Base-by-base conservation (phyloP, 495 filamentous ascomycete genomes). In the Penicillium tannophilum region DNA sequence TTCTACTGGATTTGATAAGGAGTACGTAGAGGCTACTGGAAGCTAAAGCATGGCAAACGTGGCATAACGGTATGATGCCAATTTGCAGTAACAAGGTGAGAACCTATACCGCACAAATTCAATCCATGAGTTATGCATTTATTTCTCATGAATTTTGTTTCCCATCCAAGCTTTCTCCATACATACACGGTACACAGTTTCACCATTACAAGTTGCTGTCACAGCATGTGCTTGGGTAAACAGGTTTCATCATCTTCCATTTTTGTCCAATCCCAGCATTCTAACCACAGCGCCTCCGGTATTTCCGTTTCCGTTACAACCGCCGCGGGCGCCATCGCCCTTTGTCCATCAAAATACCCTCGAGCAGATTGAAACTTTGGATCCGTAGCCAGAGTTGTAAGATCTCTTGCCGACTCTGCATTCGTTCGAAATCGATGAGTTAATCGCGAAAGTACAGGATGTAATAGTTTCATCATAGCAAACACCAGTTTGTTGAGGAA, bases 401-500 rank as follows among this genome's bases (percentile, higher is more conserved):
- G 39, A 6, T 41, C 39, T 41, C 39, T n/a, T 14, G 14, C 39
- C 4, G 39, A 41, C 7, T 41, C 39, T n/a, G 14, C 5, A 17
- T 4, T 41, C 14, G 39, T 17, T n/a, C 39, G 39, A 16, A 41
- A 16, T 3, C 16, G 14, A 7, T 41, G 4, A 1, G 39, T 41
- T 16, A 41, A 41, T 16, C 17, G 39, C 5, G 39, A 1, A 3
- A 41, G 16, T 7, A 41, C 39, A 11, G 39, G 39, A 14, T 17
- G 39, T 17, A 41, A 41, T 1, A 41, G 17, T 14, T 12, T 23
- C 44, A 28, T 47, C 24, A 47, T 26, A 1, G 19, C 69, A 26
- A 65, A 65, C n/a, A 79, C 52, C 11, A 61, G 54, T 28, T 66
- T 74, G 48, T 65, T 65, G 6, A 75, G 55, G 11, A 76, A 73